A percentile compares a stretch with the other conserved stretches of the same genome.
These are phyloP conservation scores for Raphanus sativus DNA, from an alignment of 345 rosid genomes.

Conservation along the genomic window DNA sequence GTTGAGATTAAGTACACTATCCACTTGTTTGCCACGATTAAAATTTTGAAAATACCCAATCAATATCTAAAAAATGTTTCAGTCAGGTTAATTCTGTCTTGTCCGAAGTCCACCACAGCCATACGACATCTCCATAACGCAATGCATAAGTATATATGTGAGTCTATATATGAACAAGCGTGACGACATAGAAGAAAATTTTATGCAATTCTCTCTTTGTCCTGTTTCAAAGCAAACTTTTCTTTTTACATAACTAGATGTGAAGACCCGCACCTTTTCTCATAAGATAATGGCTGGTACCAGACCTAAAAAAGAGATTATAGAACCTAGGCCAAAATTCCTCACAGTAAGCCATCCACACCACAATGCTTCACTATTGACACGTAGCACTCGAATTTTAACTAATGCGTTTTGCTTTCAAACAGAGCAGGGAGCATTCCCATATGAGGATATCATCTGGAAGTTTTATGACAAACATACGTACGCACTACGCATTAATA, in stretches of 20 bases:
- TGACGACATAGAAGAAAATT: no score
- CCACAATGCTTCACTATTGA: neutral
- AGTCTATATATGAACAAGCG: neutral
- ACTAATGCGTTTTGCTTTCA: neutral
- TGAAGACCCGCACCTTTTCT: no score
- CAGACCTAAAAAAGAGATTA: neutral
- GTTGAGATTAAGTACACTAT: constrained; percentile 3
- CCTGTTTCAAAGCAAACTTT: no score
- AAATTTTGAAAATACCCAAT: neutral
- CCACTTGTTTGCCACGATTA: neutral
- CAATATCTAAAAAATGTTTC: neutral
- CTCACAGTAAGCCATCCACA: neutral
- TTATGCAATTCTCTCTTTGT: no score
- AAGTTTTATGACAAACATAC: neutral
- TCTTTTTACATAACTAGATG: no score
- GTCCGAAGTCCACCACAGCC: neutral
- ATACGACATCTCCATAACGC: constrained; percentile 19
- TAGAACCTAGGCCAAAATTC: neutral
- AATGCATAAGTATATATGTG: neutral
- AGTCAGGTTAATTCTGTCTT: neutral
- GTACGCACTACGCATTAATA: neutral
- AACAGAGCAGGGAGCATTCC: neutral
- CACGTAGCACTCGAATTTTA: neutral
- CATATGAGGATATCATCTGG: neutral
- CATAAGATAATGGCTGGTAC: neutral